These are phyloP conservation scores for Moniliophthora roreri DNA, from an alignment of 1,284 basidiomycete genomes.

Conservation along the genomic window DNA sequence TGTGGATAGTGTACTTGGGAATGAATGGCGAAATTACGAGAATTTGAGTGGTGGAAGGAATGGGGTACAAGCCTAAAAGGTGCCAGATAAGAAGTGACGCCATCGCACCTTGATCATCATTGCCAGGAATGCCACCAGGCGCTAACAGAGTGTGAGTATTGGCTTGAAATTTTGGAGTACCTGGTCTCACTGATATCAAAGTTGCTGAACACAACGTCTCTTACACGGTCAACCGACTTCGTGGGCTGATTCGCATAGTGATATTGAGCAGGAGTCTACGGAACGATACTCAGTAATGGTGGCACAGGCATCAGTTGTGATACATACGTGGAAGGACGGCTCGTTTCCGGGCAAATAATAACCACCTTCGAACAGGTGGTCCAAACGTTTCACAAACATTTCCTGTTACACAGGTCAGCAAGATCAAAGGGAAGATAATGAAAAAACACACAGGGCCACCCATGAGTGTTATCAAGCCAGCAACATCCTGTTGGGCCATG, in stretches of 20 bases:
- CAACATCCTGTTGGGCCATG: constrained; percentile 60
- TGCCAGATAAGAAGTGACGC: constrained; percentile 62
- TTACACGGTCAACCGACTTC: constrained; percentile 51
- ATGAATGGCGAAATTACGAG: constrained; percentile 54
- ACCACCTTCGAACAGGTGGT: constrained; percentile 62
- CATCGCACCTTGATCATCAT: constrained; percentile 72
- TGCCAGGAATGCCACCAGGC: constrained; percentile 52
- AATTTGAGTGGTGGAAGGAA: constrained; percentile 56
- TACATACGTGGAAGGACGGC: constrained; percentile 62
- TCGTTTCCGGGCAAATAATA: constrained; percentile 59
- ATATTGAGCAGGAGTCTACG: constrained; percentile 53
- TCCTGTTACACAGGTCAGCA: constrained; percentile 24
- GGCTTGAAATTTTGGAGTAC: neutral
- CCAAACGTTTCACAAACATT: constrained; percentile 51
- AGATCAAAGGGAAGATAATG: neutral
- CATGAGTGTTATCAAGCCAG: constrained; percentile 58
- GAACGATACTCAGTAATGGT: constrained; percentile 5
- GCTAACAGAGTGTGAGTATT: constrained; percentile 23
- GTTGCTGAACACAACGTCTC: constrained; percentile 51
- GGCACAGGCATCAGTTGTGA: neutral
- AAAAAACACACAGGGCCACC: constrained; percentile 45
- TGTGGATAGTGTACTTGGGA: constrained; percentile 56
- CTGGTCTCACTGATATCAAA: constrained; percentile 49
- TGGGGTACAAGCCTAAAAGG: constrained; percentile 64
- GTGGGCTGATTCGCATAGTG: constrained; percentile 58